Evolutionary conservation across 768 basidiomycete genomes (phyloP), one percentile per base, ranked within the genome.

Genomic region (Russula sp.): DNA sequence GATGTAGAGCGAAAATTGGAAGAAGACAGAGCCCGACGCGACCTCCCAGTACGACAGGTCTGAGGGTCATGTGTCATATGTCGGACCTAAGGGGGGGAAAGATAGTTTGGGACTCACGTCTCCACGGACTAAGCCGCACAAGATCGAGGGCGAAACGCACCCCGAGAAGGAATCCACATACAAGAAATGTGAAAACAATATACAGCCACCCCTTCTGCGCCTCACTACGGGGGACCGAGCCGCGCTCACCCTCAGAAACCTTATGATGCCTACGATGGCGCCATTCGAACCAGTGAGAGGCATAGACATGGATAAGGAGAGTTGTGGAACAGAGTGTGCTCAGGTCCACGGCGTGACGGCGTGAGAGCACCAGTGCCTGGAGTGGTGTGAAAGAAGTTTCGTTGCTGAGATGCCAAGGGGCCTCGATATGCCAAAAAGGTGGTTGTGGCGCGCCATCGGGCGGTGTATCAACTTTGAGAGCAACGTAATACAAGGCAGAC

Each of bases 1-100:
- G 50, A 89, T 79, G 72, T 98, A 99, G 49, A 98, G 77, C 54
- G 92, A 84, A 70, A 94, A 88, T 71, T 98, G 97, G 72, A 88
- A 97, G 75, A 95, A 93, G 46, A 89, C 70, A 2, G 92, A 84
- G 39, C 82, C 81, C 25, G 88, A 75, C 14, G 81, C 74, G 58
- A 90, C 78, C 68, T 98, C 95, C 59, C 90, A 83, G 64, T 81
- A 79, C 63, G 81, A 87, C 69, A 95, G 76, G 73, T 92, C 94
- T 96, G 69, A 8, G 4, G 29, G 16, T 32, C 54, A 32, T 18
- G 38, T 22, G 52, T 43, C 36, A 54, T 22, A 32, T 8, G 10
- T 43, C 29, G 41, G 39, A 22, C 41, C 29, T 14, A 46, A 38
- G 46, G 11, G 25, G 20, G 32, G n/a, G 42, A 50, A 22, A 22